Base-by-base conservation (phyloP, 305 asterid genomes). In the Fraxinus greggii region DNA sequence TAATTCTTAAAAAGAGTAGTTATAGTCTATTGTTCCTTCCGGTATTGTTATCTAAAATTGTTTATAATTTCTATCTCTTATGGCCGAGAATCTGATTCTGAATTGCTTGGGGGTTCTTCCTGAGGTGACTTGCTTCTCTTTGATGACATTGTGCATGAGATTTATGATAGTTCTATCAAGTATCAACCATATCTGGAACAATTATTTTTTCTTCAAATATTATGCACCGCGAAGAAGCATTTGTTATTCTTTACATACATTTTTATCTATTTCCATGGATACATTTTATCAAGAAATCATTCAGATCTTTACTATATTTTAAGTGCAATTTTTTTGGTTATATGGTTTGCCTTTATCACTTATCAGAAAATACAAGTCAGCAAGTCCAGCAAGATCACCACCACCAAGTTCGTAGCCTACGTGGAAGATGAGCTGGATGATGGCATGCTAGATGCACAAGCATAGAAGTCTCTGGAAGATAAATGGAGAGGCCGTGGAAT, bases 41-140 rank as follows among this genome's bases (percentile, higher is more conserved):
- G 26, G 67, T 19, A 56, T 56, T 56, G n/a, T 7, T 56, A 3
- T 56, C 26, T 6, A 12, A 56, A 56, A n/a, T 10, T 56, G 67
- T 56, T 56, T 1, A 19, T 19, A 56, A 26, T 56, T 56, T 56
- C 67, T 56, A 1, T 17, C 23, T 1, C 67, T 56, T 56, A 45
- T 13, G 56, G 1, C 21, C 2, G 21, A n/a, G 9, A 54, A 54
- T 61, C 63, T 61, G 26, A 51, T 0, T 79, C 31, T 70, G 24
- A 23, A 19, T 67, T 40, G 67, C n/a, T 26, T 36, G 42, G 35
- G 67, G 78, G 59, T 59, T 29, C 70, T 83, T 76, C 51, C 73
- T 24, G 75, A 19, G 56, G 59, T 51, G 7, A 17, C 23, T 65
- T 83, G 29, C 17, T 78, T 38, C 32, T 56, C 65, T 32, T 7